Percentiles rank a stretch among this genome's conserved stretches.
These are phyloP conservation scores for Graphiopsis chlorocephala DNA, from an alignment of 2,329 filamentous ascomycete genomes.

Conservation along the genomic window DNA sequence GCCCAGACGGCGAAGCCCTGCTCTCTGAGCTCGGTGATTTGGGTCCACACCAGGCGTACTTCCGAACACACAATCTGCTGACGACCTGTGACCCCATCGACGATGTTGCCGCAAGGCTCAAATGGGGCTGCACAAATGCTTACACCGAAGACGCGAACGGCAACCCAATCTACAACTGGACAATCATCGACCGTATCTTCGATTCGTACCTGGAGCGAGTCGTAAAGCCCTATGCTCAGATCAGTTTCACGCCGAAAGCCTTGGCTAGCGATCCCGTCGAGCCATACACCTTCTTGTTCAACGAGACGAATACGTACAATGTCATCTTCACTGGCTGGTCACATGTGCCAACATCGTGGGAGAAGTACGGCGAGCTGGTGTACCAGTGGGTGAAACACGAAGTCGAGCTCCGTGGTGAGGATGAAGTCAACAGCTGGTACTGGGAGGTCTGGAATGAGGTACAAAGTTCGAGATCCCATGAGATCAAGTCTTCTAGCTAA, in stretches of 20 bases:
- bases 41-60: not conserved
- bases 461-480: not conserved
- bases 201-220: not conserved
- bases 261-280: not conserved
- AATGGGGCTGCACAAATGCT: not conserved
- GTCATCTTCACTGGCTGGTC: not conserved
- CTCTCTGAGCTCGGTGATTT: not conserved
- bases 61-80: not conserved
- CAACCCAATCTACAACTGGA: not conserved
- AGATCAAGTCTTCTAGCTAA: not conserved
- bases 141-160: not conserved
- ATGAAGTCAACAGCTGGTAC: not conserved
- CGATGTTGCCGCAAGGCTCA: not conserved
- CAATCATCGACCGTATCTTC: not conserved
- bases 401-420: not conserved
- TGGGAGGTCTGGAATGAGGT: not conserved
- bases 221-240: not conserved
- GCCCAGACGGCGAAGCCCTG: not conserved
- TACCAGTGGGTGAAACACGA: not conserved
- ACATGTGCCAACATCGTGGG: not conserved
- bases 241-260: not conserved
- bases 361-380: not conserved
- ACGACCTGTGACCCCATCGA: not conserved
- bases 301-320: not conserved
- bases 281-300: not conserved